These are phyloP conservation scores for Marasmius oreades DNA, from an alignment of 1,284 basidiomycete genomes.

Conservation along the genomic window DNA sequence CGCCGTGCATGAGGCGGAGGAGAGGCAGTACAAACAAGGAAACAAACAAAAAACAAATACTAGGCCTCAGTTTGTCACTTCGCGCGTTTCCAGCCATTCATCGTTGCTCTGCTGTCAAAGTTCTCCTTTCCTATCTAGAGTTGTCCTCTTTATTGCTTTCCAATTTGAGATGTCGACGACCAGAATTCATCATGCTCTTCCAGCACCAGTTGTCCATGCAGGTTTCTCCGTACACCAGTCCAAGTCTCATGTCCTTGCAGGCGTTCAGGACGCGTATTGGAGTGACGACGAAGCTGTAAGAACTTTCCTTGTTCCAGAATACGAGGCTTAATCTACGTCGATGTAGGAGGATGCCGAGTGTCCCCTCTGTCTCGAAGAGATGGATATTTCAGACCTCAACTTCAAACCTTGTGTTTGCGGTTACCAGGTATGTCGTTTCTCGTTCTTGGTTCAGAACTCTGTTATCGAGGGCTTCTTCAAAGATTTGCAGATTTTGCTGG, in stretches of 20 bases:
- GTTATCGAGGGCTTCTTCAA: constrained; percentile 14
- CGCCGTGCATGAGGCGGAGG: not conserved
- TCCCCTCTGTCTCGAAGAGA: constrained; percentile 97
- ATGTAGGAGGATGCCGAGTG: constrained; percentile 94
- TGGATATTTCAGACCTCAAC: constrained; percentile 98
- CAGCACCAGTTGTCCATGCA: constrained; percentile 67
- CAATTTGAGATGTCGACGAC: constrained; percentile 38
- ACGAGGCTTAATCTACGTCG: constrained; percentile 16
- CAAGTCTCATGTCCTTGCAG: constrained; percentile 81
- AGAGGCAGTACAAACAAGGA: not conserved
- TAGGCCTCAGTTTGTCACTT: not conserved
- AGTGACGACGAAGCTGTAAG: constrained; percentile 87
- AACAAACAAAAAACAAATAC: not conserved
- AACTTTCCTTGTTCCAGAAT: constrained; percentile 11
- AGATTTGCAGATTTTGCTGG: constrained; percentile 99
- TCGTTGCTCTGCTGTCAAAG: constrained; percentile 6
- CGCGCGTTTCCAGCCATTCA: not conserved
- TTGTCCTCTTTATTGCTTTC: not conserved
- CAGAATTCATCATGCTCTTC: constrained; percentile 55
- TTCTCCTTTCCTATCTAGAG: not conserved
- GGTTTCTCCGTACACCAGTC: constrained; percentile 68
- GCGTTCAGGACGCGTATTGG: constrained; percentile 98
- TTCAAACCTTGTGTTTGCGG: constrained; percentile 99
- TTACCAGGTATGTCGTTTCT: constrained; percentile 71
- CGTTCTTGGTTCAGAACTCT: constrained; percentile 11